Conservation (phyloP, 2,329 filamentous ascomycete species). For the Fragosphaeria purpurea region DNA sequence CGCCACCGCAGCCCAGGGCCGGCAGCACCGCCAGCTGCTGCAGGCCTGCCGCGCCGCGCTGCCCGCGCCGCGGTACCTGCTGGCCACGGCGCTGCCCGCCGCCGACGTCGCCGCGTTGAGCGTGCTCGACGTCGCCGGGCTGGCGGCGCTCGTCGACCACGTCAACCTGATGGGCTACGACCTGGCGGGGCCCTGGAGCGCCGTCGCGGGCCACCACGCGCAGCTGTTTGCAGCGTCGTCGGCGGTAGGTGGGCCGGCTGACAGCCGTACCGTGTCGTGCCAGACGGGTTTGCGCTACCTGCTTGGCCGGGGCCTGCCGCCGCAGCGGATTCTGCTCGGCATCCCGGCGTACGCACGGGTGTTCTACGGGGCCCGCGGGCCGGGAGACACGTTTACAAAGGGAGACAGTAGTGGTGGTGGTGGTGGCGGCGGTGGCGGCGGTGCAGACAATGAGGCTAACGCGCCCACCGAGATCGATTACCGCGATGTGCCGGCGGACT, state of each 20-base stretch:
- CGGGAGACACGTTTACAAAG: slow-evolving; percentile 39
- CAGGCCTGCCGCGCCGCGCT: slow-evolving; percentile 42
- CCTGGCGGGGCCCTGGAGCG: slow-evolving; percentile 53
- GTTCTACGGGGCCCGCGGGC: slow-evolving; percentile 43
- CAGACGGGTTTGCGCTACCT: slow-evolving; percentile 47
- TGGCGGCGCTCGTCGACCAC: slow-evolving; percentile 45
- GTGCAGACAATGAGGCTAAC: slow-evolving; percentile 13
- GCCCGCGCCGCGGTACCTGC: slow-evolving; percentile 38
- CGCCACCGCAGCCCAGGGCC: slow-evolving; percentile 38
- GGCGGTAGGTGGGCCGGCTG: slow-evolving; percentile 11
- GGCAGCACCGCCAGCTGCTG: slow-evolving; percentile 48
- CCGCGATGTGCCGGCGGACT: slow-evolving; percentile 39
- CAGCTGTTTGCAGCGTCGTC: slow-evolving; percentile 39
- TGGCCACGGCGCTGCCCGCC: slow-evolving; percentile 54
- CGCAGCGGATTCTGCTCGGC: slow-evolving; percentile 50
- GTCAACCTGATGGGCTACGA: slow-evolving; percentile 63
- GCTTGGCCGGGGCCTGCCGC: slow-evolving; percentile 40
- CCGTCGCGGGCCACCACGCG: slow-evolving; percentile 52
- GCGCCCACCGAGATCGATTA: slow-evolving; percentile 49
- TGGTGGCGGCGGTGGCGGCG: too few relatives aligned
- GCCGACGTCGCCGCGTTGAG: slow-evolving; percentile 51
- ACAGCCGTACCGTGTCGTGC: slow-evolving; percentile 29
- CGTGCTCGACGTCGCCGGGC: slow-evolving; percentile 46
- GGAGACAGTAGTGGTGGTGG: too few relatives aligned
- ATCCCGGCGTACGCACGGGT: slow-evolving; percentile 54